phyloP scores from a whole-genome alignment of 176 grass and related monocot genomes.

The Juncus inflexus region DNA sequence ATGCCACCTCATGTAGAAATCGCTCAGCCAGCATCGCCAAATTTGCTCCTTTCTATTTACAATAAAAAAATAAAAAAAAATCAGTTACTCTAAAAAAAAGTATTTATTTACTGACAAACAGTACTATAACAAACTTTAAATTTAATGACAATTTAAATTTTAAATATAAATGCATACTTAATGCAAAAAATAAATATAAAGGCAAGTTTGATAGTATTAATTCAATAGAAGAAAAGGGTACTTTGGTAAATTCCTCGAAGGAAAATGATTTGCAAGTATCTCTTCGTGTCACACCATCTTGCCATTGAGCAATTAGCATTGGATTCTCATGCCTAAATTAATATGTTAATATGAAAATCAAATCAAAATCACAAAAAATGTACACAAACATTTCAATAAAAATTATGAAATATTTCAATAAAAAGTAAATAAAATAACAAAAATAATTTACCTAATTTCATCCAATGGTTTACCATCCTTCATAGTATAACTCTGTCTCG shows the following conservation, averaged over 20 bases:
- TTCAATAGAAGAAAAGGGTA: conserved; percentile 17
- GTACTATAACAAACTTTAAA: not conserved
- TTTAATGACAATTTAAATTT: too few species aligned
- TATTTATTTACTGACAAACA: not conserved
- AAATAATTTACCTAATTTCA: conserved; percentile 54
- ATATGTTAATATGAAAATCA: not conserved
- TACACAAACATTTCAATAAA: too few species aligned
- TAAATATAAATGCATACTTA: too few species aligned
- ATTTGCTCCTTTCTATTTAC: conserved; percentile 48
- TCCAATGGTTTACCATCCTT: conserved; percentile 62
- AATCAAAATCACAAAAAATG: too few species aligned
- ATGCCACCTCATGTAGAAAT: conserved; percentile 91
- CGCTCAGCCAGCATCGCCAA: conserved; percentile 66
- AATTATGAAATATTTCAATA: too few species aligned
- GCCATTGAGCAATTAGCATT: conserved; percentile 80
- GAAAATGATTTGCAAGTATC: conserved; percentile 57
- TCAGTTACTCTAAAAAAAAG: not conserved
- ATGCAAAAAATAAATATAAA: not conserved
- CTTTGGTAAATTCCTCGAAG: conserved; percentile 89
- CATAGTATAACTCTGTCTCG: conserved; percentile 85
- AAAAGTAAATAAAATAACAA: too few species aligned
- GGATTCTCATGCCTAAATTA: conserved; percentile 77
- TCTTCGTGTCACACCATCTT: conserved; percentile 75
- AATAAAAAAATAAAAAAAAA: conserved; percentile 5
- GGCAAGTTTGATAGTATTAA: not conserved